These are phyloP conservation scores for Tolypocladium capitatum DNA, from an alignment of 2,329 filamentous ascomycete genomes.

Conservation along the genomic window DNA sequence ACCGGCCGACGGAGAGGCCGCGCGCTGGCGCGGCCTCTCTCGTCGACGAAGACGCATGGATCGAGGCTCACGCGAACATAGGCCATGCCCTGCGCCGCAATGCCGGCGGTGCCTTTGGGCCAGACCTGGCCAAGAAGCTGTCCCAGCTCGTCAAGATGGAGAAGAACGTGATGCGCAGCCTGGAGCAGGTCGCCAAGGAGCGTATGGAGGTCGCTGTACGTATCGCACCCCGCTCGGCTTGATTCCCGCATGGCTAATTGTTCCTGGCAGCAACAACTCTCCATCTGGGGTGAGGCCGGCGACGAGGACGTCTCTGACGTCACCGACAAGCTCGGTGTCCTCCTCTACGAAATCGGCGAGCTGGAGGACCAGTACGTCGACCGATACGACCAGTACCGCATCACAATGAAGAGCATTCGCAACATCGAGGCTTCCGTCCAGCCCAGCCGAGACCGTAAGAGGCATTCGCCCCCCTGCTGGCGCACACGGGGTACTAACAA, in stretches of 20 bases:
- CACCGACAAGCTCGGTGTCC: constrained; percentile 94
- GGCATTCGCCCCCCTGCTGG: background rate
- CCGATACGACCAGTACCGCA: constrained; percentile 96
- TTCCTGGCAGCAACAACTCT: constrained; percentile 75
- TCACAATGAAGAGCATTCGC: constrained; percentile 98
- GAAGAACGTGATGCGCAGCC: constrained; percentile 98
- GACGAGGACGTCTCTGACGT: constrained; percentile 98
- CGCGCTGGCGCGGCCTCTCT: background rate
- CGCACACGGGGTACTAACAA: background rate
- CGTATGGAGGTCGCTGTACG: constrained; percentile 96
- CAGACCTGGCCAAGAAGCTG: constrained; percentile 94
- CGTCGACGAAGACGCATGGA: background rate
- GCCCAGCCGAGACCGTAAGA: constrained; percentile 87
- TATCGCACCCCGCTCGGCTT: constrained; percentile 8
- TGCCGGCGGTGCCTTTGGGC: constrained; percentile 61
- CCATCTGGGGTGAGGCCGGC: constrained; percentile 88
- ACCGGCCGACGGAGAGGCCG: background rate
- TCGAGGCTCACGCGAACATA: constrained; percentile 12
- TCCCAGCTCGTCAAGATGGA: constrained; percentile 99
- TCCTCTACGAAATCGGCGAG: constrained; percentile 97
- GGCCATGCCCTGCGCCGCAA: constrained; percentile 60
- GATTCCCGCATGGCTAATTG: background rate
- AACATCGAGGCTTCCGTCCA: constrained; percentile 99
- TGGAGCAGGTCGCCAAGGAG: constrained; percentile 89
- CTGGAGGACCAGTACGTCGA: constrained; percentile 97